phyloP scores from a whole-genome alignment of 768 basidiomycete genomes.

The Trametes sanguinea region DNA sequence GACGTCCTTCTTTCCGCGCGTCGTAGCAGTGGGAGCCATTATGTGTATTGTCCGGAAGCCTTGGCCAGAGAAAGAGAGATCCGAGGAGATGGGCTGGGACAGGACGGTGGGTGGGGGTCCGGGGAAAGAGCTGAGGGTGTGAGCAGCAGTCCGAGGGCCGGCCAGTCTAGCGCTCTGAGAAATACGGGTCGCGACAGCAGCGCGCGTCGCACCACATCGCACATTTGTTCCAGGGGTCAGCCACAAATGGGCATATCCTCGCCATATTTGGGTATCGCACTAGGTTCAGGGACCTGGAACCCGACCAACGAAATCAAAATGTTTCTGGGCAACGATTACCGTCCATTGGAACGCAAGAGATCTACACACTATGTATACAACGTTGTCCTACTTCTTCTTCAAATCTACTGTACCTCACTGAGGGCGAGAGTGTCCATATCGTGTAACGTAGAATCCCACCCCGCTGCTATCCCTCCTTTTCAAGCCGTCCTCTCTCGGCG shows the following conservation, averaged over 20 bases:
- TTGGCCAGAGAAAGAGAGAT: not conserved
- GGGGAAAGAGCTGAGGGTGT: not conserved
- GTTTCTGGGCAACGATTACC: too few species aligned
- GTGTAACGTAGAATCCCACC: conserved; percentile 54
- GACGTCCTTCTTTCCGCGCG: conserved; percentile 44
- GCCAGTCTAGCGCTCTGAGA: too few species aligned
- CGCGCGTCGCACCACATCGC: conserved; percentile 2
- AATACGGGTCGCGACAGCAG: too few species aligned
- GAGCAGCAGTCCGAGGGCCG: not conserved
- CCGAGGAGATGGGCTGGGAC: not conserved
- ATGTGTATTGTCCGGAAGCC: not conserved
- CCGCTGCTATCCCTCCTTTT: conserved; percentile 38
- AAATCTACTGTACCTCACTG: not conserved
- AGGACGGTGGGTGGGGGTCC: not conserved
- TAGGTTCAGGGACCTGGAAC: not conserved
- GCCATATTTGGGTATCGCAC: not conserved
- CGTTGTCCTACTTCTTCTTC: not conserved
- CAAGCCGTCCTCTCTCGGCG: conserved; percentile 35
- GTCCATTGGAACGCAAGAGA: too few species aligned
- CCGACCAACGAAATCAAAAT: too few species aligned
- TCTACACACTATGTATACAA: not conserved
- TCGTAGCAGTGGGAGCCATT: too few species aligned
- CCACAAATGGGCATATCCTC: not conserved
- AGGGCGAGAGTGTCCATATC: conserved; percentile 39
- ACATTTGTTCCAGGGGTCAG: not conserved